A percentile compares a stretch with the other conserved stretches of the same genome.
These are phyloP conservation scores for Cercospora zeina DNA, from an alignment of 2,329 filamentous ascomycete species.

Conservation along the genomic window DNA sequence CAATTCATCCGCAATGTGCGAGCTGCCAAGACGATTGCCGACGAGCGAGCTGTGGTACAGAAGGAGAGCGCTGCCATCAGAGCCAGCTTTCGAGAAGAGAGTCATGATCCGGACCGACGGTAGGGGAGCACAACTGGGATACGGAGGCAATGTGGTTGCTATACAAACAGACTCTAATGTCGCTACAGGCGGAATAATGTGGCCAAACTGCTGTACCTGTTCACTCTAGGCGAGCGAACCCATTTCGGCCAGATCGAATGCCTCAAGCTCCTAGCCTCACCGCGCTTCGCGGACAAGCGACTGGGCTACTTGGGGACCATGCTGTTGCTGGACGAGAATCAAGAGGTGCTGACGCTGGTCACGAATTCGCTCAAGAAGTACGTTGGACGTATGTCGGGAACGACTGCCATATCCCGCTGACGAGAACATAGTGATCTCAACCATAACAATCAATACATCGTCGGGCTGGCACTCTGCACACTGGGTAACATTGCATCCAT, in stretches of 20 bases:
- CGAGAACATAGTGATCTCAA: conserved; percentile 73
- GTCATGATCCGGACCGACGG: conserved; percentile 86
- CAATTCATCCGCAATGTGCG: conserved; percentile 99
- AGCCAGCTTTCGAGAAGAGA: conserved; percentile 97
- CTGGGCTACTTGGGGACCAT: conserved; percentile 95
- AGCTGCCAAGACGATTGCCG: conserved; percentile 96
- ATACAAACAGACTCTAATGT: conserved; percentile 7
- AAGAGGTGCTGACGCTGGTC: conserved; percentile 94
- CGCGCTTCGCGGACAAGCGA: conserved; percentile 96
- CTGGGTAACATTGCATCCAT: conserved; percentile 96
- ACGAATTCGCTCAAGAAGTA: conserved; percentile 98
- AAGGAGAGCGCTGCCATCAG: conserved; percentile 98
- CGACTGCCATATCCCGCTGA: not conserved
- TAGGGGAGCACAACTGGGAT: conserved; percentile 50
- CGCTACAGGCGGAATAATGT: conserved; percentile 88
- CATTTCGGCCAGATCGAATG: conserved; percentile 99
- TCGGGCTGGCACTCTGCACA: conserved; percentile 92
- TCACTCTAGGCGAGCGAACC: conserved; percentile 93
- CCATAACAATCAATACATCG: conserved; percentile 97
- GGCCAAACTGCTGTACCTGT: conserved; percentile 95
- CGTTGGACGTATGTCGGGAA: conserved; percentile 30
- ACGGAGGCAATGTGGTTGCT: conserved; percentile 7
- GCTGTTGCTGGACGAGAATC: conserved; percentile 93
- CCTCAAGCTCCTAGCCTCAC: conserved; percentile 92
- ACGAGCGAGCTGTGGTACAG: conserved; percentile 96